Evolutionary conservation across 169 alveolate species (phyloP), one percentile per base, ranked within the genome.

Genomic region (Cyclospora cayetanensis): DNA sequence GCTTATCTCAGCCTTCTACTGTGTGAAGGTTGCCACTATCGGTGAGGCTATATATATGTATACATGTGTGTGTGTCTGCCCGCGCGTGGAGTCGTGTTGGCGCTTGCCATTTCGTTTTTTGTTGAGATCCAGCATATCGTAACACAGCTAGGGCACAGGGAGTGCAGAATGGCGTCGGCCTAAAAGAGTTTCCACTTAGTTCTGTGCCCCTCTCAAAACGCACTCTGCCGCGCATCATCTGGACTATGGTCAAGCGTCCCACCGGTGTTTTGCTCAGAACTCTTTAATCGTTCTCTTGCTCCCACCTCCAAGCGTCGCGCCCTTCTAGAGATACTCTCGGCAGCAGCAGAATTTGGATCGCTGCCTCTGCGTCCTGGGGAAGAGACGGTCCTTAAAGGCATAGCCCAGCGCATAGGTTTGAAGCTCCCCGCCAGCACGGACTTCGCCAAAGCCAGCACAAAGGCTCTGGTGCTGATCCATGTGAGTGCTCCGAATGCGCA

Each of bases 281-380:
- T 95, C 90, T 95, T 97, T 82, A 93, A 95, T 37, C 96, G 96
- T 11, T 94, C 95, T 15, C 94, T 95, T 31, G 87, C 93, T 18
- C 91, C 91, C 12, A 90, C 95, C 9, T 92, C 93, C 43, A 96
- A 95, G 86, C 92, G 97, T 22, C 93, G 95, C 70, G 97, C 96
- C 25, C 70, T 96, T 68, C 63, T 98, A 52, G 97, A 96, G 77
- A 94, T 97, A 42, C 92, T 97, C 53, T 93, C 98, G 15, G 95
- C 96, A 46, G 97, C 99, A 31, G 89, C 95, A 22, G 99, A 97
- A 94, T 96, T 96, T 91, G 96, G 95, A 52, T 91, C 91, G 5
- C 91, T 96, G 27, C 98, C 98, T 18, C 95, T 97, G 7, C 96
- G 98, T 68, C 96, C 96, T 63, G 97, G 97, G 1, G 99, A 97